Evolutionary conservation across 2,329 filamentous ascomycete genomes (phyloP).

Genomic region (Claviceps digitariae): DNA sequence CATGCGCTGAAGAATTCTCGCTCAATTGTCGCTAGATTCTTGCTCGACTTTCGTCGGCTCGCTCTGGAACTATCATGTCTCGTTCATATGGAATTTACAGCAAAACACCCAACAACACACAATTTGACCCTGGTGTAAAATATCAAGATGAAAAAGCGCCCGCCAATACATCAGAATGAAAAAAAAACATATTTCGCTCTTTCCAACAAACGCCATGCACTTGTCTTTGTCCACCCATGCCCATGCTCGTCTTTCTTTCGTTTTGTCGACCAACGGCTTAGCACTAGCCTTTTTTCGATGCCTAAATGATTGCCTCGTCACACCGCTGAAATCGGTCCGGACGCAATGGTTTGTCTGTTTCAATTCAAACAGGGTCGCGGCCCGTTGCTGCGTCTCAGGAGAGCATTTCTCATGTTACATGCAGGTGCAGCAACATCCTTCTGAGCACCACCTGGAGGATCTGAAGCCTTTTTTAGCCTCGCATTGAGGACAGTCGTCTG

Average conservation of each 20-base stretch:
- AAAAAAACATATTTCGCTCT: background rate
- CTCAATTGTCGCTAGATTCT: background rate
- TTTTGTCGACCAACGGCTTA: background rate
- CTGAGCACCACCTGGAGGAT: constrained; percentile 24
- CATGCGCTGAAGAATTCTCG: background rate
- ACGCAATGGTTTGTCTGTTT: no score
- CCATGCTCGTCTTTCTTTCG: background rate
- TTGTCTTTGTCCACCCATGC: background rate
- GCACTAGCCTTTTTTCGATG: background rate
- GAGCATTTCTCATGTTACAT: constrained; percentile 9
- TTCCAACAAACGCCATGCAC: background rate
- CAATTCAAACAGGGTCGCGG: background rate
- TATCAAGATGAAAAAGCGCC: background rate
- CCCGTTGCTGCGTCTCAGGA: background rate
- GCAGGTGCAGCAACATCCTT: constrained; percentile 18
- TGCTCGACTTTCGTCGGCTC: background rate
- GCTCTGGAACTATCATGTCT: background rate
- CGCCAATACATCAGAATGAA: background rate
- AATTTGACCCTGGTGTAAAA: background rate
- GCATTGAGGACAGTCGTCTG: constrained; percentile 22
- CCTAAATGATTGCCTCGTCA: background rate
- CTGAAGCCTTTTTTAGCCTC: constrained; percentile 16
- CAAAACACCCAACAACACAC: background rate
- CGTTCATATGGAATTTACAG: background rate
- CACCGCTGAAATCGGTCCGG: background rate